Percentiles rank a stretch among this genome's conserved stretches.
phyloP scores from a whole-genome alignment of 2,329 filamentous ascomycete genomes.

The Teratosphaeria nubilosa region DNA sequence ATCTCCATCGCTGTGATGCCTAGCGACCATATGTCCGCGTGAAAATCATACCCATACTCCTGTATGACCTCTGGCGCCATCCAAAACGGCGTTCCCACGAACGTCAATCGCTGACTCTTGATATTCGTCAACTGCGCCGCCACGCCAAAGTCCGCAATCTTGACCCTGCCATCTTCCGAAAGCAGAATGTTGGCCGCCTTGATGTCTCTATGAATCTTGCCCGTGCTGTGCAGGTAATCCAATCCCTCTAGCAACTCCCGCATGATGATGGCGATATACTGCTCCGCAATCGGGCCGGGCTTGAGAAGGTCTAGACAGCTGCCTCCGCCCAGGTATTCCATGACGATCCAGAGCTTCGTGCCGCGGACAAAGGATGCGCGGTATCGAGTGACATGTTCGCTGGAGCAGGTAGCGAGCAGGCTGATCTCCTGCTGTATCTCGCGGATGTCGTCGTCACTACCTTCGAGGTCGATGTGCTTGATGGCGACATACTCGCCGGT shows the following conservation, averaged over 20 bases:
- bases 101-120: constrained; percentile 94
- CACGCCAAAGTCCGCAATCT: constrained; percentile 93
- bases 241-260: constrained; percentile 81
- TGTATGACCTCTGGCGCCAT: constrained; percentile 94
- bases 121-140: constrained; percentile 95
- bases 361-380: constrained; percentile 93
- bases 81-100: constrained; percentile 95
- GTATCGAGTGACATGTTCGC: constrained; percentile 90
- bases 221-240: constrained; percentile 85
- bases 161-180: constrained; percentile 82
- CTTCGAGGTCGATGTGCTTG: constrained; percentile 98
- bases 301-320: constrained; percentile 91
- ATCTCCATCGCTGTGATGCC: constrained; percentile 89
- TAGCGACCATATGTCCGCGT: constrained; percentile 87
- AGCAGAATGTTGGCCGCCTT: constrained; percentile 94
- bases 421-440: constrained; percentile 98
- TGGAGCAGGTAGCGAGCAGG: constrained; percentile 87
- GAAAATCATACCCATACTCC: constrained; percentile 74
- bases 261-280: constrained; percentile 87
- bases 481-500: constrained; percentile 93
- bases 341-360: constrained; percentile 97
- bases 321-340: constrained; percentile 93
- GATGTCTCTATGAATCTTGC: constrained; percentile 94
- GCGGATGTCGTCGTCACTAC: constrained; percentile 94
- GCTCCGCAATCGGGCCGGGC: constrained; percentile 73